phyloP scores from a whole-genome alignment of 805 yeast genomes.

The Saturnispora ahearnii region DNA sequence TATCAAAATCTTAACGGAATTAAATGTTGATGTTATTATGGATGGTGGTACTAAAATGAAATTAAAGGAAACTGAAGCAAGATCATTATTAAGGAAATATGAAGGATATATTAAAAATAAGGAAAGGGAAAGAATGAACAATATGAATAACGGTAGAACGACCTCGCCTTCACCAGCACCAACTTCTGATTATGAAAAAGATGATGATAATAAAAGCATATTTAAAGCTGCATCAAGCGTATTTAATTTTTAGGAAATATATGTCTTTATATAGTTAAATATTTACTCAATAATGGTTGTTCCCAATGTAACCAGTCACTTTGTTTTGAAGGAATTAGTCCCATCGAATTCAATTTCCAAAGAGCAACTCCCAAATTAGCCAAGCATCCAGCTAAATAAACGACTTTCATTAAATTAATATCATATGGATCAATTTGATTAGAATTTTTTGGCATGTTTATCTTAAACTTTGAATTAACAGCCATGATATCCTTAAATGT shows the following conservation, averaged over 20 bases:
- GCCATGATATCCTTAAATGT: conserved; percentile 65
- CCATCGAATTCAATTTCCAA: conserved; percentile 82
- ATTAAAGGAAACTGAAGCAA: conserved; percentile 57
- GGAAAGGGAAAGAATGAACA: conserved; percentile 10
- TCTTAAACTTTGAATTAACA: conserved; percentile 45
- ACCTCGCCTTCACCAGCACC: background rate
- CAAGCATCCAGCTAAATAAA: conserved; percentile 32
- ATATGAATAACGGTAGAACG: background rate
- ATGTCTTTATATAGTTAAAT: conserved; percentile 10
- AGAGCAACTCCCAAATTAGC: conserved; percentile 64
- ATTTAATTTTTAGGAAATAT: conserved; percentile 5
- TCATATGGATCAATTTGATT: conserved; percentile 16
- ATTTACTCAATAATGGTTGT: conserved; percentile 25
- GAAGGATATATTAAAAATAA: conserved; percentile 20
- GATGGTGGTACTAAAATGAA: conserved; percentile 26
- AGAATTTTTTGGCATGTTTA: conserved; percentile 13
- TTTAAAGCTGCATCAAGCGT: conserved; percentile 20
- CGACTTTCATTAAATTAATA: conserved; percentile 18
- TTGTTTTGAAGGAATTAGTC: conserved; percentile 74
- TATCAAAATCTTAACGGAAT: conserved; percentile 58
- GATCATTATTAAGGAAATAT: conserved; percentile 48
- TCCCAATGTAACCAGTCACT: conserved; percentile 96
- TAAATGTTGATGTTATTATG: conserved; percentile 45
- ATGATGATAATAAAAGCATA: conserved; percentile 19
- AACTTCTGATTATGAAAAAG: background rate